Evolutionary conservation across 2,329 filamentous ascomycete genomes (phyloP).

Genomic region (Nannizziopsis arthrosporioides): DNA sequence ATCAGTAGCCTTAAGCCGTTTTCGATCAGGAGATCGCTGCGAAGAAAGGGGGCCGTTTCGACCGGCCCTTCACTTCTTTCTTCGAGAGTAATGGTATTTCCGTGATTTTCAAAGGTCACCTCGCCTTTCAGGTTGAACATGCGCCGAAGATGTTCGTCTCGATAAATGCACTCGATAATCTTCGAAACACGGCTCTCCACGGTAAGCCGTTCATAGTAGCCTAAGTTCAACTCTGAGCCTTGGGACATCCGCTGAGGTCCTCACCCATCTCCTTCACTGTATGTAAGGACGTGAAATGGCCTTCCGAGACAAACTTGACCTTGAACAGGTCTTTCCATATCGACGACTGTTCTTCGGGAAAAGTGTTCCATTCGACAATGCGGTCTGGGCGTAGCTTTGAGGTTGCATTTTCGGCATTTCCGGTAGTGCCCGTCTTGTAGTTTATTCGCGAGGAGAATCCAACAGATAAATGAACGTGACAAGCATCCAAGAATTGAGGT

Average conservation of each 20-base stretch:
- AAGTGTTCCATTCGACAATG: slow-evolving; percentile 11
- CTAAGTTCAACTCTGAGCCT: slow-evolving; percentile 15
- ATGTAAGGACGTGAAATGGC: slow-evolving; percentile 11
- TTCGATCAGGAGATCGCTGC: neutral
- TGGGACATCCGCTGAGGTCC: neutral
- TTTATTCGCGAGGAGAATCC: slow-evolving; percentile 5
- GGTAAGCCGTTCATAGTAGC: slow-evolving; percentile 9
- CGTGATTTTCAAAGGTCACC: slow-evolving; percentile 16
- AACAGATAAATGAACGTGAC: slow-evolving; percentile 13
- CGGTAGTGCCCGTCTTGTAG: slow-evolving; percentile 3
- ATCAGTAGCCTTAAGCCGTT: too few relatives aligned
- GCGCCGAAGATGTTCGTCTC: slow-evolving; percentile 4
- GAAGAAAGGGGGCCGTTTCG: neutral
- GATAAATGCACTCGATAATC: slow-evolving; percentile 8
- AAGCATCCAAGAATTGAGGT: slow-evolving; percentile 14
- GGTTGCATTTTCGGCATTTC: slow-evolving; percentile 12
- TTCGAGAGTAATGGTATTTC: slow-evolving; percentile 11
- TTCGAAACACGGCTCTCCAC: slow-evolving; percentile 8
- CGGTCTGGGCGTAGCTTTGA: slow-evolving; percentile 13
- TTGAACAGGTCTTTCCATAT: slow-evolving; percentile 9
- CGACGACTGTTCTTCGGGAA: slow-evolving; percentile 6
- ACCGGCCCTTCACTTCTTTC: neutral
- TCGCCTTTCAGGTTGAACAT: slow-evolving; percentile 12
- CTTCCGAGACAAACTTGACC: slow-evolving; percentile 10
- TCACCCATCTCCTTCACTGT: slow-evolving; percentile 7